Evolutionary conservation across 2,329 filamentous ascomycete species (phyloP), one percentile per base, ranked within the genome.

Genomic region (Arthrobotrys sphaeroides): DNA sequence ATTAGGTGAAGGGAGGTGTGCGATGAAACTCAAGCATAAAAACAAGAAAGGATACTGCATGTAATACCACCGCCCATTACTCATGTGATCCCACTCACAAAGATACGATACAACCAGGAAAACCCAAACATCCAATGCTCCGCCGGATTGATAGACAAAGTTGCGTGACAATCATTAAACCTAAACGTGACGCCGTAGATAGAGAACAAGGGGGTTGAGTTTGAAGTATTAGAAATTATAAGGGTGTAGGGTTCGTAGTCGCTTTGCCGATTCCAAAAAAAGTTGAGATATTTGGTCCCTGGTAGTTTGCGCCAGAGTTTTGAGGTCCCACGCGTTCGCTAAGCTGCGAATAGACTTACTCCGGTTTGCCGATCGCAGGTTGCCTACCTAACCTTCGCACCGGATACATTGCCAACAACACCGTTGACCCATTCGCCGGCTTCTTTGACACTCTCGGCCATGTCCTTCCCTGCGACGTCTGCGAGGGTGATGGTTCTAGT

Each of bases 351-450:
- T 6, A 24, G 3, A 18, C 31, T 20, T 24, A 18, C 31, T 9
- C 26, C 7, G 16, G 20, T 55, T 22, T 24, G 3, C 12, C 9
- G 4, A 16, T 9, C 5, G 10, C 22, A 13, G 18, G 3, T n/a
- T 18, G 43, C 13, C 59, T 72, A 73, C 65, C 69, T 73, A 18
- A 73, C 69, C 53, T 73, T 73, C n/a, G 69, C 69, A 36, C 69
- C 69, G 40, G 69, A 73, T 28, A 73, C 69, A 38, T 73, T 73
- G 24, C 69, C 69, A 20, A 73, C 69, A 55, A 73, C 65, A 36
- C 69, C 69, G n/a, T 73, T 73, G 24, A 73, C 69, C 69, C 69
- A 73, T 33, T 73, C 69, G 43, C 69, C 61, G 47, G 69, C 69
- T 55, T 73, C 69, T 43, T 73, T 73, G 26, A 73, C 69, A 22